phyloP scores from a whole-genome alignment of 208 protist species.

The Trypanosoma lewisi region DNA sequence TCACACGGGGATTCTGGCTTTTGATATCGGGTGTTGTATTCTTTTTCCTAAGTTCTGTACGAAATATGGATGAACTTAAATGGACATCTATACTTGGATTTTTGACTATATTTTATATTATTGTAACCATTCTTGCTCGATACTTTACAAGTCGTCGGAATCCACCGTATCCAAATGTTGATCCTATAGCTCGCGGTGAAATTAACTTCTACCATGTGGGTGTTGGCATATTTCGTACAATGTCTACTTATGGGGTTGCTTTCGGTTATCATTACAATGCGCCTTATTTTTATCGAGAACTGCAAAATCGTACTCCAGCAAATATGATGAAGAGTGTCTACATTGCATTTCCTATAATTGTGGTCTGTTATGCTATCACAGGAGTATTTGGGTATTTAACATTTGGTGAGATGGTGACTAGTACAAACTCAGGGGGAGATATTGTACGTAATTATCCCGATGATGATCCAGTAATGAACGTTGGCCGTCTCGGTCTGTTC shows the following conservation, averaged over 20 bases:
- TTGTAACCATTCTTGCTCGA: constrained; percentile 51
- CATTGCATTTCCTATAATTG: constrained; percentile 61
- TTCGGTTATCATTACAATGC: constrained; percentile 80
- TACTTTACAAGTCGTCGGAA: constrained; percentile 43
- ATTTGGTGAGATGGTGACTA: constrained; percentile 53
- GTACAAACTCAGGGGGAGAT: constrained; percentile 42
- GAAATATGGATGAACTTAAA: constrained; percentile 85
- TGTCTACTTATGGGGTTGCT: constrained; percentile 61
- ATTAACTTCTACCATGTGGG: constrained; percentile 40
- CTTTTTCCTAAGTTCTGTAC: constrained; percentile 63
- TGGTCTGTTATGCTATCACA: constrained; percentile 48
- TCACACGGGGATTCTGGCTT: constrained; percentile 52
- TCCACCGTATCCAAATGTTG: constrained; percentile 39
- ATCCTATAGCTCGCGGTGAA: constrained; percentile 31
- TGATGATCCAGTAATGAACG: constrained; percentile 56
- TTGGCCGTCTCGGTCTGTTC: constrained; percentile 75
- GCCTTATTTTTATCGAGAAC: constrained; percentile 78
- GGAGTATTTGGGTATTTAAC: constrained; percentile 71
- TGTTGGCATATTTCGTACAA: constrained; percentile 35
- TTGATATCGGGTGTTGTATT: constrained; percentile 56
- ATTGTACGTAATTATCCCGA: constrained; percentile 64
- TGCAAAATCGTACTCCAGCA: constrained; percentile 39
- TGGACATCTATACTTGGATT: constrained; percentile 79
- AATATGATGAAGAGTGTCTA: constrained; percentile 66
- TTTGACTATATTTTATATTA: constrained; percentile 82